Base-by-base conservation (phyloP, 2,329 filamentous ascomycete species). In the Dothideomycetes sp. region DNA sequence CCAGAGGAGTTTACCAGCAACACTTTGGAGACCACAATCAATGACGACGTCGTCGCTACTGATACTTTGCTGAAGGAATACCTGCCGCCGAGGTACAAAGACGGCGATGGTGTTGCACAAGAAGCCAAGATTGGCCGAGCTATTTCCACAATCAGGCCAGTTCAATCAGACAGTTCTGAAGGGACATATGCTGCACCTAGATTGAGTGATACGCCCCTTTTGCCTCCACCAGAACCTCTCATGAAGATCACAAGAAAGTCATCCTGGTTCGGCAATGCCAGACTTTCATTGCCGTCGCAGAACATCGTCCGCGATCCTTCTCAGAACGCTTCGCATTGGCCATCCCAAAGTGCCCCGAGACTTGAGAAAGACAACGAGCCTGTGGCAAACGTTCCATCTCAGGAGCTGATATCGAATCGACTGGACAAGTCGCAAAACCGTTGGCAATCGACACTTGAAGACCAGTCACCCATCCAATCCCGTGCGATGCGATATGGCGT, bases 391-490 rank as follows among this genome's bases (percentile, higher is more conserved):
- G 18, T 32, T 8, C 64, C 65, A 9, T 61, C 59, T 1, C 38
- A 55, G 4, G 59, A 61, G 18, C 61, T 62, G 29, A 56, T 67
- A 4, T 53, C 59, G n/a, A 48, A 50, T 15, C 55, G 64, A 8
- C 48, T 63, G 19, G 50, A 61, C 27, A 59, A 47, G 34, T 56
- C 59, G 1, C 57, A 61, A 33, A 57, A 57, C 24, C 53, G 64
- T 16, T 68, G 65, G 65, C 61, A 63, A 40, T 48, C 49, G 2
- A 54, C 61, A 14, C 49, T 68, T 3, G 56, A 64, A 9, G 56
- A 60, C 34, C 46, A 51, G 3, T 52, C 52, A 3, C 51, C 56
- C 2, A 48, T 51, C 9, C 51, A 54, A 24, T 50, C 53, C 5
- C 51, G 51, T n/a, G 53, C 59, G 19, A 50, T 48, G 4, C 46